Percentiles rank a stretch among this genome's conserved stretches.
Conservation (phyloP, 2,329 filamentous ascomycete genomes). For the Gyromitra esculenta region DNA sequence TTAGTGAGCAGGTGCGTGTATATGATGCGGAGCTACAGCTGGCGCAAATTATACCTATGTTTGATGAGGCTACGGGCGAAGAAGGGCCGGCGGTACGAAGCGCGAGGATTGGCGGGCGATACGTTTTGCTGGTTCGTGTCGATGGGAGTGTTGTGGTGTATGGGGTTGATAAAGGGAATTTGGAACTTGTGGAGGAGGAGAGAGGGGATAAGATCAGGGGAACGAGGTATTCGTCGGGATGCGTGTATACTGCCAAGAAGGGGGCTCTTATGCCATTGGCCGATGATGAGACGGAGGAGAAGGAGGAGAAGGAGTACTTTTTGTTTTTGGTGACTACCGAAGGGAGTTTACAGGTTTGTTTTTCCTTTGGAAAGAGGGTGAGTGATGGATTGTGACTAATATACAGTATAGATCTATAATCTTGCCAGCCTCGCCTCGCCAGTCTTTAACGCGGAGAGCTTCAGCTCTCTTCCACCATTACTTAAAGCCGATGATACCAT, state of each 20-base stretch:
- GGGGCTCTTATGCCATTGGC: slow-evolving; percentile 65
- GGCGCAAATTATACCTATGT: slow-evolving; percentile 89
- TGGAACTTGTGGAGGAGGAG: slow-evolving; percentile 77
- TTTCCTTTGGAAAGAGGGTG: neutral
- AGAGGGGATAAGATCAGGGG: slow-evolving; percentile 62
- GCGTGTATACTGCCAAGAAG: slow-evolving; percentile 76
- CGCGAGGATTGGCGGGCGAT: slow-evolving; percentile 87
- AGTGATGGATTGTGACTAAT: slow-evolving; percentile 5
- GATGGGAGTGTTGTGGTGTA: slow-evolving; percentile 83
- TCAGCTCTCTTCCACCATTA: slow-evolving; percentile 79
- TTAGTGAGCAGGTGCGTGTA: slow-evolving; percentile 85
- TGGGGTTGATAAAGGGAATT: slow-evolving; percentile 77
- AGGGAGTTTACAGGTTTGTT: slow-evolving; percentile 77
- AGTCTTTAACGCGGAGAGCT: slow-evolving; percentile 77
- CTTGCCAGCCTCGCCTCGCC: slow-evolving; percentile 77
- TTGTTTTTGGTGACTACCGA: slow-evolving; percentile 80
- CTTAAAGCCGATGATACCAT: slow-evolving; percentile 72
- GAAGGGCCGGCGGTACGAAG: slow-evolving; percentile 77
- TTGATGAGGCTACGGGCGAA: slow-evolving; percentile 86
- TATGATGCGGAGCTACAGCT: slow-evolving; percentile 91
- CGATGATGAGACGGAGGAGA: slow-evolving; percentile 43
- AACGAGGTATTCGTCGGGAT: slow-evolving; percentile 83
- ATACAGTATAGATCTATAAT: slow-evolving; percentile 72
- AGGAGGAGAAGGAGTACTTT: slow-evolving; percentile 65
- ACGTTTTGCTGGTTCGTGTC: slow-evolving; percentile 81